Percentiles rank a stretch among this genome's conserved stretches.
These are phyloP conservation scores for Cryptosporidium canis DNA, from an alignment of 169 alveolate species.

Conservation along the genomic window DNA sequence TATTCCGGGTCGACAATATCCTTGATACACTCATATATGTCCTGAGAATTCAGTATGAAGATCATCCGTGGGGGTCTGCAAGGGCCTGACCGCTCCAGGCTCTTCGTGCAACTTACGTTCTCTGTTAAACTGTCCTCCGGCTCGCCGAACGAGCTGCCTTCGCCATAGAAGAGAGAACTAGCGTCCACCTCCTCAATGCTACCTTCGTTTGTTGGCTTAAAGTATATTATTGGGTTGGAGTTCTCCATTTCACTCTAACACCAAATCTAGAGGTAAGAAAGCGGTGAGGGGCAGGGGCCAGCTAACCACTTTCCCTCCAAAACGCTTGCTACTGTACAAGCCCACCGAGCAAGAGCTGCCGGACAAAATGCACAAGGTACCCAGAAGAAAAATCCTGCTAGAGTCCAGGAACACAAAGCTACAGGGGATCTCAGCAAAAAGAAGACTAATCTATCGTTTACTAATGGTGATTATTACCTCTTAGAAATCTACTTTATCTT, in stretches of 20 bases:
- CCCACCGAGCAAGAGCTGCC: background rate
- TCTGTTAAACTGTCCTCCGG: background rate
- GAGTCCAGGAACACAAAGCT: too few species aligned
- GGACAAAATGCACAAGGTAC: background rate
- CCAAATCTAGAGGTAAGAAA: background rate
- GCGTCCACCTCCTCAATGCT: background rate
- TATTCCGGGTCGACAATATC: constrained; percentile 98
- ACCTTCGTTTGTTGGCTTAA: background rate
- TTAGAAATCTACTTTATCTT: background rate
- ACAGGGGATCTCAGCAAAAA: background rate
- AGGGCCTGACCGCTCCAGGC: background rate
- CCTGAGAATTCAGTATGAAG: constrained; percentile 74
- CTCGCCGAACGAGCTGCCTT: background rate
- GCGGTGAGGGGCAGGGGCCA: background rate
- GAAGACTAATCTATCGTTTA: background rate
- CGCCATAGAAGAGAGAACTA: constrained; percentile 8
- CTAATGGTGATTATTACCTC: background rate
- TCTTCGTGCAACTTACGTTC: background rate
- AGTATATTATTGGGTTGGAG: constrained; percentile 37
- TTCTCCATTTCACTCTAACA: constrained; percentile 17
- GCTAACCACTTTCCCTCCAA: constrained; percentile 23
- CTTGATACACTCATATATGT: constrained; percentile 90
- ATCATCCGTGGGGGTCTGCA: background rate
- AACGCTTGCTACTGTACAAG: background rate
- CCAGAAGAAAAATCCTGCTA: background rate